A percentile compares a stretch with the other conserved stretches of the same genome.
These are phyloP conservation scores for Polytrichum formosum DNA, from an alignment of 225 moss, liverwort and hornwort genomes.

Conservation along the genomic window DNA sequence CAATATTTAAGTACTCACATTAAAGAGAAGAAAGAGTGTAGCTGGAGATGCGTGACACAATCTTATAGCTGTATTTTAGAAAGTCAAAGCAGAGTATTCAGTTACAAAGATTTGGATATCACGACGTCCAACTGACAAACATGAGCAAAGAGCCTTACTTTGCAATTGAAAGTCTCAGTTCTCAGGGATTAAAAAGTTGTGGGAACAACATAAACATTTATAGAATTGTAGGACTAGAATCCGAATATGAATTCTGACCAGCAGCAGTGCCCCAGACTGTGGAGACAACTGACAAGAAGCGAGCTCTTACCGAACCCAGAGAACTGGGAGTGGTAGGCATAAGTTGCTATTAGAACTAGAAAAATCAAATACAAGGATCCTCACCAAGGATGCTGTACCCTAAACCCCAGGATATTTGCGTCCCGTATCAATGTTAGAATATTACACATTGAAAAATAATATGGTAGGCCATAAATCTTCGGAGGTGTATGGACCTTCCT, in stretches of 20 bases:
- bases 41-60: too few species aligned
- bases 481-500: background rate
- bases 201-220: background rate
- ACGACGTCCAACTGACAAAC: too few species aligned
- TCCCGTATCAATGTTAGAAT: background rate
- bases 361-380: background rate
- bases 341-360: background rate
- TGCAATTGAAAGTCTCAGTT: too few species aligned
- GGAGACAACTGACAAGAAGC: background rate
- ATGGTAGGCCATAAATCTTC: background rate
- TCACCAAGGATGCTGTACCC: background rate
- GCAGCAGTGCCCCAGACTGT: background rate
- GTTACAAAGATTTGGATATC: too few species aligned
- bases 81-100: too few species aligned
- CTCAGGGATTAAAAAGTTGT: too few species aligned
- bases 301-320: background rate
- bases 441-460: background rate
- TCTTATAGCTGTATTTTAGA: too few species aligned
- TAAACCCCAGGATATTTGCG: too few species aligned
- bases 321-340: background rate
- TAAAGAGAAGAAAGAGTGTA: too few species aligned
- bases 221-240: background rate
- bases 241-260: background rate
- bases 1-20: too few species aligned
- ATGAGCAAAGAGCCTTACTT: too few species aligned